These are phyloP conservation scores for Epichloe uncinata DNA, from an alignment of 2,329 filamentous ascomycete genomes.

Conservation along the genomic window DNA sequence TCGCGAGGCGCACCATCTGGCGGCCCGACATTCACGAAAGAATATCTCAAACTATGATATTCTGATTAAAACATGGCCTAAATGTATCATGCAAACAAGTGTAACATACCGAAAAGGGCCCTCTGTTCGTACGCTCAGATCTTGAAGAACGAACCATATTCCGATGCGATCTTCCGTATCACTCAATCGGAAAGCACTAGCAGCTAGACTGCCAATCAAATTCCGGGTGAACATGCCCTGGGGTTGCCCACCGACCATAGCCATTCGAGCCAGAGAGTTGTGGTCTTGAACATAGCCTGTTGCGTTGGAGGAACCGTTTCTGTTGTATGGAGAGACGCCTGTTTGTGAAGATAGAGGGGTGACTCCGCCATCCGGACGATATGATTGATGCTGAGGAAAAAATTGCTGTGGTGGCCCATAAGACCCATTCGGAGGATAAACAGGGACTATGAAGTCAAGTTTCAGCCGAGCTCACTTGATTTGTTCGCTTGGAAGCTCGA, in stretches of 20 bases:
- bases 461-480: not conserved
- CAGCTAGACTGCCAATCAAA: conserved; percentile 80
- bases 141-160: conserved; percentile 94
- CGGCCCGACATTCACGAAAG: conserved; percentile 73
- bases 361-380: conserved; percentile 15
- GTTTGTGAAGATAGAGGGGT: conserved; percentile 15
- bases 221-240: conserved; percentile 90
- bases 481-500: not conserved
- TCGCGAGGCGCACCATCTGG: conserved; percentile 22
- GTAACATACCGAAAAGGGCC: conserved; percentile 65
- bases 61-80: conserved; percentile 8
- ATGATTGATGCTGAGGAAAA: conserved; percentile 20
- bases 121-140: conserved; percentile 87
- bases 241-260: conserved; percentile 34
- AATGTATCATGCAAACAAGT: not conserved
- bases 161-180: conserved; percentile 71
- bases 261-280: conserved; percentile 19
- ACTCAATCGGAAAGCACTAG: conserved; percentile 72
- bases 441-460: conserved; percentile 7
- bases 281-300: conserved; percentile 19
- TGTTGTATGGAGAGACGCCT: conserved; percentile 13
- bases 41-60: conserved; percentile 42
- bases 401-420: conserved; percentile 26
- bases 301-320: conserved; percentile 12
- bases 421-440: conserved; percentile 18